Percentiles rank a stretch among this genome's conserved stretches.
phyloP scores from a whole-genome alignment of 2,329 filamentous ascomycete species.

The Ascochyta fabae region DNA sequence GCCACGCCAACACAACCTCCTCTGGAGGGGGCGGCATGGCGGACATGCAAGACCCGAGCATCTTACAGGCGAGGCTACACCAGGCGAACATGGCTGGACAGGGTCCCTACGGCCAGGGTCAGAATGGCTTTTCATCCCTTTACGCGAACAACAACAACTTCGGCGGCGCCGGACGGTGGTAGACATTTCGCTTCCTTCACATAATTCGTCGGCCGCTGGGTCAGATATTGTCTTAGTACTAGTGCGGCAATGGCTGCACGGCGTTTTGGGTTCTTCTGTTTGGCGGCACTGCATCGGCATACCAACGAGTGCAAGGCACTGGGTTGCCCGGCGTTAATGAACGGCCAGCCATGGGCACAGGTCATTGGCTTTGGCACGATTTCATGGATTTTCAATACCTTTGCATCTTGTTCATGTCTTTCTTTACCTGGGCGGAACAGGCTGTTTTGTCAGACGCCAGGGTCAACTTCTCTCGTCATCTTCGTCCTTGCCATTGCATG shows the following conservation, averaged over 20 bases:
- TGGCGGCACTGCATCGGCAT: conserved; percentile 50
- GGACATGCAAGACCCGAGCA: conserved; percentile 99
- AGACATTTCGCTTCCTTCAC: conserved; percentile 41
- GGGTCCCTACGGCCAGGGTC: conserved; percentile 84
- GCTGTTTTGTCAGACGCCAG: conserved; percentile 45
- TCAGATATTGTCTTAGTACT: conserved; percentile 43
- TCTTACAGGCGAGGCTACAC: conserved; percentile 97
- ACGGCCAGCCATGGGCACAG: conserved; percentile 37
- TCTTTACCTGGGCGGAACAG: conserved; percentile 40
- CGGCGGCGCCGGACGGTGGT: conserved; percentile 49
- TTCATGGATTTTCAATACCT: conserved; percentile 45
- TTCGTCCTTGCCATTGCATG: conserved; percentile 55
- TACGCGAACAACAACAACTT: conserved; percentile 67
- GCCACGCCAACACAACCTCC: conserved; percentile 99
- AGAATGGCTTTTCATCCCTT: conserved; percentile 93
- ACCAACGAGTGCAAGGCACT: conserved; percentile 39
- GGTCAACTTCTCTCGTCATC: conserved; percentile 52
- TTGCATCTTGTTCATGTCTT: conserved; percentile 33
- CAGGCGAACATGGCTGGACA: conserved; percentile 82
- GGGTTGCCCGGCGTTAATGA: conserved; percentile 49
- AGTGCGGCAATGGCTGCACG: conserved; percentile 44
- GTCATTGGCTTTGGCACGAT: conserved; percentile 40
- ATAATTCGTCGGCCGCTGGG: conserved; percentile 37
- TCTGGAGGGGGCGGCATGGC: conserved; percentile 98
- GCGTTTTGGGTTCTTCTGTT: conserved; percentile 40